Base-by-base conservation (phyloP, 2,329 filamentous ascomycete genomes). In the Exophiala bonariae region DNA sequence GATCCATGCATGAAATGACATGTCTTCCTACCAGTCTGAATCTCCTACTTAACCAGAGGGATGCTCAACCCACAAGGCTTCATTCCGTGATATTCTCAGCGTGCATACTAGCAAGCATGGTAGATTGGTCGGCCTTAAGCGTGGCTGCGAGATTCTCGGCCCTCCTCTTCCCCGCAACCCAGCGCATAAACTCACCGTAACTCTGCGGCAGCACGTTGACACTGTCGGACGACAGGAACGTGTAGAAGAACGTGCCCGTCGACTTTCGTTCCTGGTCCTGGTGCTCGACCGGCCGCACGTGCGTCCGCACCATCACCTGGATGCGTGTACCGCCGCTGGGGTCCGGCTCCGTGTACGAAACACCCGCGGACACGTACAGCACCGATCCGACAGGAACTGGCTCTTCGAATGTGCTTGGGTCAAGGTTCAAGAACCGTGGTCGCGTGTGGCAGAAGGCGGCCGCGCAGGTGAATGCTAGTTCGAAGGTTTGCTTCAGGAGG, bases 221-320 rank as follows among this genome's bases (percentile, higher is more conserved):
- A 57, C 84, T 78, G 59, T 75, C 79, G 45, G 82, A 78, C 2
- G 87, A 82, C 44, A 77, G 73, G 61, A 87, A 87, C 0, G 85
- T 88, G 62, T 89, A 89, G 59, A 87, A 86, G 70, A 89, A 89
- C 58, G 86, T 83, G 3, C 86, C 86, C 0, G 85, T 88, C 2
- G 83, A 78, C 60, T 81, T 83, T 18, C 81, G 79, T 20, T 58
- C 55, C 17, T 51, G 36, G 39, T 76, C 76, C 4, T 81, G 83
- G 59, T 87, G 83, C 66, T 87, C 84, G 22, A 89, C 82, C 60
- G 88, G 81, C 16, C 84, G 73, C 11, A 89, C 85, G 61, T 86
- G 86, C 26, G 81, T 83, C 61, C 87, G 83, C 11, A 89, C 82
- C 6, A 85, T 78, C 8, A 89, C 80, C 59, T 88, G 85, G 8